A percentile compares a stretch with the other conserved stretches of the same genome.
These are phyloP conservation scores for Annulohypoxylon nitens DNA, from an alignment of 495 filamentous ascomycete genomes.

Conservation along the genomic window DNA sequence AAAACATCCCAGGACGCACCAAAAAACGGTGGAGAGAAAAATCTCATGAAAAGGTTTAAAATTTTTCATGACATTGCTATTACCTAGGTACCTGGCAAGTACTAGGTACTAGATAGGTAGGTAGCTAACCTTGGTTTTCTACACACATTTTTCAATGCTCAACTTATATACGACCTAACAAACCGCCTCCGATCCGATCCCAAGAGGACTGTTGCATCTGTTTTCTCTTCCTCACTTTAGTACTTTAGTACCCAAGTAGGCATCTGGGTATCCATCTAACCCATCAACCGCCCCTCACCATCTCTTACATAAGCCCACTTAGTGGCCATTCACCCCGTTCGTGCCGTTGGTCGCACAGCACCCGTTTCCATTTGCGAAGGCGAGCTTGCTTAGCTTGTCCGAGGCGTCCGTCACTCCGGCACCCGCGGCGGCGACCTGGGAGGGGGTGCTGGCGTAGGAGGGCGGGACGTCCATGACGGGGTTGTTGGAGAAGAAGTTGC, in stretches of 20 bases:
- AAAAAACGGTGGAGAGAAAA: no score
- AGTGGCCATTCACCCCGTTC: slow-evolving; percentile 48
- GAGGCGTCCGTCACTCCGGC: slow-evolving; percentile 60
- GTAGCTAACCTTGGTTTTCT: no score
- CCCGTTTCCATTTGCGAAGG: slow-evolving; percentile 47
- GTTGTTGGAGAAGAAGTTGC: slow-evolving; percentile 90
- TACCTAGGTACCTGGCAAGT: no score
- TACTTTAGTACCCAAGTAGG: neutral
- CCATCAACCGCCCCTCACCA: neutral
- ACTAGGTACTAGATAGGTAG: no score
- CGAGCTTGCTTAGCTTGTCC: slow-evolving; percentile 62
- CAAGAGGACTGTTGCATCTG: neutral
- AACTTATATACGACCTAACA: no score
- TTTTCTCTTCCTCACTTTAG: no score
- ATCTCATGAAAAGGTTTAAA: no score
- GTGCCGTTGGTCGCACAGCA: slow-evolving; percentile 50
- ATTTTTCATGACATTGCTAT: no score
- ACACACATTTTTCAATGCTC: no score
- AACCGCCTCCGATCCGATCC: neutral
- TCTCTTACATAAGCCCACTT: neutral
- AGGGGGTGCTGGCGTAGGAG: slow-evolving; percentile 80
- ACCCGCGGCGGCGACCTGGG: slow-evolving; percentile 69
- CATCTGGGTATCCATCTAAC: neutral
- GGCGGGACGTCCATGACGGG: slow-evolving; percentile 90
- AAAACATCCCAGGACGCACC: no score